Evolutionary conservation across 768 basidiomycete genomes (phyloP), one percentile per base, ranked within the genome.

Genomic region (Rhizopogon salebrosus): DNA sequence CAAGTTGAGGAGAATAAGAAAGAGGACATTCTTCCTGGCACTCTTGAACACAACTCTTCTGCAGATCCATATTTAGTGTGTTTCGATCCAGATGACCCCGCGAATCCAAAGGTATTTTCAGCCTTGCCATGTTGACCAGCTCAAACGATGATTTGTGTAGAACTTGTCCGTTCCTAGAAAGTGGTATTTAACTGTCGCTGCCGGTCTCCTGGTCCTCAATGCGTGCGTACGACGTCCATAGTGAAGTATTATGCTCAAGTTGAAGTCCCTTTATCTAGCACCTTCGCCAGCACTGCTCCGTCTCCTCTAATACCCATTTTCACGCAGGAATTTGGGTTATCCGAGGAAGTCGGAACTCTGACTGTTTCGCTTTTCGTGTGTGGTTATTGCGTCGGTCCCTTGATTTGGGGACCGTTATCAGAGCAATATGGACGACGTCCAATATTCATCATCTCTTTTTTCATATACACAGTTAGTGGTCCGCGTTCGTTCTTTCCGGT

Each of bases 321-420:
- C 35, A 71, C 70, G 56, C 51, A 71, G 7, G 64, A 79, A 31
- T 84, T 84, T 55, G 56, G 69, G 9, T 72, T 85, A 61, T 75
- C 77, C 5, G 18, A 67, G 27, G 82, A 79, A 61, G 72, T 82
- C 23, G 81, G 70, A 5, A 75, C 72, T 8, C 71, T 86, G 42
- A 78, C 77, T 0, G 73, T 86, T 29, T 78, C 85, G 2, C 72
- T 87, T 4, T 87, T 85, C 63, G 77, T 87, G 13, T 74, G 74
- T n/a, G 85, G 85, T n/a, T 86, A 84, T 59, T 81, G 78, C 55
- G 72, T 84, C 20, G 84, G 84, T 0, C 83, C 83, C 3, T 63
- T 83, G 6, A 41, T 82, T 4, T 87, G 80, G 82, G 82, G 74
- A 0, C 82, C 81, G 2, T 63, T 83, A 29, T 82, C 70, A 2